A percentile compares a stretch with the other conserved stretches of the same genome.
Conservation (phyloP, 1,139 yeast species). For the Blastobotrys malaysiensis region DNA sequence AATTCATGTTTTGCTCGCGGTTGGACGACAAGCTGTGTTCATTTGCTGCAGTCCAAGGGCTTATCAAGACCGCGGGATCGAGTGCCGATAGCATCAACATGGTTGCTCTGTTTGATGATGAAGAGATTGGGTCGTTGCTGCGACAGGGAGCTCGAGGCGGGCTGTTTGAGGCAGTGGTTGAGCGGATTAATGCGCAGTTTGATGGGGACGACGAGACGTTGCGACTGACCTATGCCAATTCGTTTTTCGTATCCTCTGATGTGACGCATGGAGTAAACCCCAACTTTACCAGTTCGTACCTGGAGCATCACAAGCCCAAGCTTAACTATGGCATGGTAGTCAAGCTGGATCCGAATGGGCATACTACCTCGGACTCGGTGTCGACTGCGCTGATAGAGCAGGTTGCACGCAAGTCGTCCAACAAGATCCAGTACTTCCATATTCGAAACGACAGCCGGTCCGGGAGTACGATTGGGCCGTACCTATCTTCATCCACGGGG, state of each 20-base stretch:
- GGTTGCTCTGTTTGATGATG: conserved; percentile 83
- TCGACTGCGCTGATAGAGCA: conserved; percentile 57
- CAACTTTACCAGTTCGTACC: conserved; percentile 59
- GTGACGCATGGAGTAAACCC: conserved; percentile 96
- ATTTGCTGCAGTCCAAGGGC: conserved; percentile 68
- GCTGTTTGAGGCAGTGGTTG: conserved; percentile 69
- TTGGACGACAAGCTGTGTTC: conserved; percentile 90
- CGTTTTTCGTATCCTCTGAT: conserved; percentile 83
- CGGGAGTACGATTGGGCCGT: conserved; percentile 81
- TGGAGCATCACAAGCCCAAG: conserved; percentile 61
- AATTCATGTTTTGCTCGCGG: conserved; percentile 85
- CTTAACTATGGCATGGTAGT: conserved; percentile 68
- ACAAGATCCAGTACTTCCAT: conserved; percentile 47
- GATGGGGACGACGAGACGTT: conserved; percentile 42
- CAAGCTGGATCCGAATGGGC: conserved; percentile 62
- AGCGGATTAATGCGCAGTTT: conserved; percentile 52
- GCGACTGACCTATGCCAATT: conserved; percentile 42
- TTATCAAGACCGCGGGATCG: conserved; percentile 38
- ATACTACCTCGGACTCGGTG: conserved; percentile 65
- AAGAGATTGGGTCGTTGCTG: conserved; percentile 81
- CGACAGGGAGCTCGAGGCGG: conserved; percentile 95
- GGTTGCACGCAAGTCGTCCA: conserved; percentile 49
- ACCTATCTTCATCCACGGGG: conserved; percentile 57
- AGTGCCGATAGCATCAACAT: conserved; percentile 28
- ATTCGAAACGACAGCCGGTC: conserved; percentile 65